Conservation (phyloP, 768 basidiomycete species). For the Trametes meyenii region DNA sequence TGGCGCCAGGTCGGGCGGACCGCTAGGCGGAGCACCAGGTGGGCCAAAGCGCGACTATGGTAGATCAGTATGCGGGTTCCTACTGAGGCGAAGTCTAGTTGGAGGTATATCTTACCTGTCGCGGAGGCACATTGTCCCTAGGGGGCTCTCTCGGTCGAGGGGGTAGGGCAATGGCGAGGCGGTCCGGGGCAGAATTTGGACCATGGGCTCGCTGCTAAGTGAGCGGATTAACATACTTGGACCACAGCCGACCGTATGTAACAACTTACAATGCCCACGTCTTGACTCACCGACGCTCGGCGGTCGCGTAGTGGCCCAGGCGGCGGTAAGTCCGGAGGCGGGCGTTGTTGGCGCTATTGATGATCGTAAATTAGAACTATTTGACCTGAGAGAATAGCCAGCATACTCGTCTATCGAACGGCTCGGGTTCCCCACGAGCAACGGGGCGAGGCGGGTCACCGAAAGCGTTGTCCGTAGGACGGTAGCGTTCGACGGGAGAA, state of each 20-base stretch:
- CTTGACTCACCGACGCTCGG: slow-evolving; percentile 6
- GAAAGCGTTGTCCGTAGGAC: not conserved
- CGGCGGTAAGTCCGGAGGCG: not conserved
- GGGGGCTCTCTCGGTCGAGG: slow-evolving; percentile 4
- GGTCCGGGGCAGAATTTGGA: not conserved
- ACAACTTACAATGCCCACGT: not conserved
- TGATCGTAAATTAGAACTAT: not conserved
- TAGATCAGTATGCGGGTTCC: not conserved
- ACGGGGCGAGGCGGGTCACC: not conserved
- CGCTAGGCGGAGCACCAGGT: not conserved
- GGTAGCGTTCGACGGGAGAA: slow-evolving; percentile 2
- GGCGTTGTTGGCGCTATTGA: slow-evolving; percentile 5
- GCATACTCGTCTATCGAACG: slow-evolving; percentile 11
- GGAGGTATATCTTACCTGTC: slow-evolving; percentile 10
- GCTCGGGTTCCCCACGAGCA: not conserved
- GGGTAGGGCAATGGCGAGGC: not conserved
- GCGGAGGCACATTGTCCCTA: not conserved
- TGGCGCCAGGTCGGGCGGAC: not conserved
- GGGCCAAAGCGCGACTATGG: slow-evolving; percentile 24
- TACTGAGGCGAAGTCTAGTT: too few species aligned
- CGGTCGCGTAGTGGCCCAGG: slow-evolving; percentile 1
- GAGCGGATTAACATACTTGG: not conserved
- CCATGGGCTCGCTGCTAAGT: not conserved
- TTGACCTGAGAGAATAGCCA: not conserved
- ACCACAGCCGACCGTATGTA: not conserved